A percentile compares a stretch with the other conserved stretches of the same genome.
Evolutionary conservation across 192 early-diverging fungal genomes (phyloP).

Genomic region (Fimicolochytrium jonesii): DNA sequence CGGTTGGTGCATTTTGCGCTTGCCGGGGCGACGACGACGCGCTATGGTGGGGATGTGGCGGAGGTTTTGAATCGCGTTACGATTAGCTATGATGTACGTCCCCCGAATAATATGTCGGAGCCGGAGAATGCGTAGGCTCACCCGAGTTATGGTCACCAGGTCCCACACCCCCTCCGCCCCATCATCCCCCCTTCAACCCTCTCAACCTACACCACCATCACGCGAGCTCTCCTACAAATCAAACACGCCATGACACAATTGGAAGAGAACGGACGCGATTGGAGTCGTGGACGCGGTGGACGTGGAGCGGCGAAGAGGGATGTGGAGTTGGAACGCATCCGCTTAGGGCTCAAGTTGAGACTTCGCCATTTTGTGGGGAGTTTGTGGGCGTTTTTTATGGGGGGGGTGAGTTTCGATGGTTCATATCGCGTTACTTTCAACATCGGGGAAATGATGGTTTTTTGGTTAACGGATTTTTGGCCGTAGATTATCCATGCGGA

Average conservation of each 20-base stretch:
- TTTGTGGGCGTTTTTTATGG: slow-evolving; percentile 12
- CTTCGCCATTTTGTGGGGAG: slow-evolving; percentile 16
- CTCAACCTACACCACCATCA: neutral
- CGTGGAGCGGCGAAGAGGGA: neutral
- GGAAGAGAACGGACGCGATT: neutral
- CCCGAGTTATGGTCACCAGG: neutral
- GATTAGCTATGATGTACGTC: neutral
- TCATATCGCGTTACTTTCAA: too few species aligned
- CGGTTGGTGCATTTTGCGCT: too few species aligned
- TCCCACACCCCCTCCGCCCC: neutral
- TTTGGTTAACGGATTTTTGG: neutral
- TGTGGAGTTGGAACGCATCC: neutral
- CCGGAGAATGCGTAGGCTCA: too few species aligned
- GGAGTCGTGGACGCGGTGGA: too few species aligned
- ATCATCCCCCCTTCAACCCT: slow-evolving; percentile 3
- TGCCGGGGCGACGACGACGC: too few species aligned
- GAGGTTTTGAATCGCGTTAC: too few species aligned
- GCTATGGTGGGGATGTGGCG: too few species aligned
- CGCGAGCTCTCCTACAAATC: slow-evolving; percentile 5
- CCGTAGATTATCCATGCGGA: slow-evolving; percentile 20
- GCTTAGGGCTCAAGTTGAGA: neutral
- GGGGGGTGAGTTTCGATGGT: slow-evolving; percentile 10
- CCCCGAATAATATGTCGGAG: too few species aligned
- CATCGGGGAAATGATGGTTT: too few species aligned
- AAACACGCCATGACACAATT: slow-evolving; percentile 5